Percentiles rank a stretch among this genome's conserved stretches.
phyloP scores from a whole-genome alignment of 352 stramenopile species.

The Phytophthora pinifolia region DNA sequence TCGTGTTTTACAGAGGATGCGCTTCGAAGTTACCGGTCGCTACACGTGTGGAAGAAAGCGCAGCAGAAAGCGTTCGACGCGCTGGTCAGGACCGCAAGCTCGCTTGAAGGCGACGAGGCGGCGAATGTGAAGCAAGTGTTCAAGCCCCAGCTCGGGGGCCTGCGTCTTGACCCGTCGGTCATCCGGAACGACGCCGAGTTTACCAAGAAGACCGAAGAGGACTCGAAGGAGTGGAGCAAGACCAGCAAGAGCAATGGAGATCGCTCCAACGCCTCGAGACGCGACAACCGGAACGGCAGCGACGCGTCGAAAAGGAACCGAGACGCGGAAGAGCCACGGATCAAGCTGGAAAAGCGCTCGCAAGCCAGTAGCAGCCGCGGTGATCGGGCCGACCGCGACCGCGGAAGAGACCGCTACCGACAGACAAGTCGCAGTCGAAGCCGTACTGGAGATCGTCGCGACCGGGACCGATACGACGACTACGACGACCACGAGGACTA shows the following conservation, averaged over 20 bases:
- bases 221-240: constrained; percentile 53
- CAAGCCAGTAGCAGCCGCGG: constrained; percentile 20
- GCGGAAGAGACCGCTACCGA: constrained; percentile 22
- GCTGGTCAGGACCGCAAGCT: constrained; percentile 35
- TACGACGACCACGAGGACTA: constrained; percentile 39
- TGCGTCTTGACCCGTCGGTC: constrained; percentile 58
- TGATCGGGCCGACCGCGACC: constrained; percentile 22
- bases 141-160: constrained; percentile 52
- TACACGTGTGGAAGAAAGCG: constrained; percentile 68
- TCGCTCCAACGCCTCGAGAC: constrained; percentile 10
- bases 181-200: constrained; percentile 65
- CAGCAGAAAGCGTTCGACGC: constrained; percentile 65
- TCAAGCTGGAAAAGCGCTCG: constrained; percentile 34
- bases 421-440: constrained; percentile 27
- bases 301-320: constrained; percentile 17
- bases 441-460: constrained; percentile 26
- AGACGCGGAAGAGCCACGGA: constrained; percentile 28
- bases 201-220: constrained; percentile 67
- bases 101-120: constrained; percentile 29
- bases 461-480: constrained; percentile 33
- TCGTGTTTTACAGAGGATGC: constrained; percentile 45
- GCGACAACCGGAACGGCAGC: constrained; percentile 15
- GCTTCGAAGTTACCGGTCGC: constrained; percentile 55
- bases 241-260: constrained; percentile 22
- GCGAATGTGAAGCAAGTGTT: constrained; percentile 52